These are phyloP conservation scores for Monascus purpureus DNA, from an alignment of 495 filamentous ascomycete genomes.

Conservation along the genomic window DNA sequence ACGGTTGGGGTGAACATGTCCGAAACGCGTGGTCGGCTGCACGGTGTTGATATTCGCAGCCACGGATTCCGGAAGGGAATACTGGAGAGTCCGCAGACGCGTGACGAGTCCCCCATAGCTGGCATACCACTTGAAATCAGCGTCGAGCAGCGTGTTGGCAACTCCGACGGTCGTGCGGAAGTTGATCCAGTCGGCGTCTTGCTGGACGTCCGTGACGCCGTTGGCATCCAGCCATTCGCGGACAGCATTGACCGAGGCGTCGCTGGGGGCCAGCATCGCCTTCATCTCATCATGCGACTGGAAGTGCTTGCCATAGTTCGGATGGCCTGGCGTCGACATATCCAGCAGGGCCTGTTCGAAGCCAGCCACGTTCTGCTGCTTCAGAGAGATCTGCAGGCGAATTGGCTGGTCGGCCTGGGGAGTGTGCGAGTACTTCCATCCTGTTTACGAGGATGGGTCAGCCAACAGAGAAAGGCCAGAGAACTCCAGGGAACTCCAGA, in stretches of 20 bases:
- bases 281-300: conserved; percentile 38
- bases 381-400: conserved; percentile 33
- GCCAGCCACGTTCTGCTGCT: conserved; percentile 39
- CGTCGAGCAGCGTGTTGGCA: conserved; percentile 40
- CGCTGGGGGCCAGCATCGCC: conserved; percentile 37
- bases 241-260: conserved; percentile 30
- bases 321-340: conserved; percentile 48
- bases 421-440: conserved; percentile 22
- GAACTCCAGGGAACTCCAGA: too few species aligned
- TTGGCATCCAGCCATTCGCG: conserved; percentile 34
- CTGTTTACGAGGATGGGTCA: conserved; percentile 15
- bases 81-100: conserved; percentile 43
- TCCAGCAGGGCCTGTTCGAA: conserved; percentile 46
- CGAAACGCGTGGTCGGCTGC: conserved; percentile 44
- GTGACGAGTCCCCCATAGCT: conserved; percentile 22
- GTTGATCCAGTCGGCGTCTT: conserved; percentile 49
- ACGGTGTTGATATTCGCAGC: conserved; percentile 34
- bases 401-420: conserved; percentile 19
- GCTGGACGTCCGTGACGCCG: conserved; percentile 32
- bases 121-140: conserved; percentile 42
- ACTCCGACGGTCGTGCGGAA: conserved; percentile 37
- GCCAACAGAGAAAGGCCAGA: too few species aligned
- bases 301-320: conserved; percentile 51
- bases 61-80: conserved; percentile 43
- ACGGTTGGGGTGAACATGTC: conserved; percentile 26